Evolutionary conservation across 306 rosid genomes (phyloP).

Genomic region (Glycine latifolia): DNA sequence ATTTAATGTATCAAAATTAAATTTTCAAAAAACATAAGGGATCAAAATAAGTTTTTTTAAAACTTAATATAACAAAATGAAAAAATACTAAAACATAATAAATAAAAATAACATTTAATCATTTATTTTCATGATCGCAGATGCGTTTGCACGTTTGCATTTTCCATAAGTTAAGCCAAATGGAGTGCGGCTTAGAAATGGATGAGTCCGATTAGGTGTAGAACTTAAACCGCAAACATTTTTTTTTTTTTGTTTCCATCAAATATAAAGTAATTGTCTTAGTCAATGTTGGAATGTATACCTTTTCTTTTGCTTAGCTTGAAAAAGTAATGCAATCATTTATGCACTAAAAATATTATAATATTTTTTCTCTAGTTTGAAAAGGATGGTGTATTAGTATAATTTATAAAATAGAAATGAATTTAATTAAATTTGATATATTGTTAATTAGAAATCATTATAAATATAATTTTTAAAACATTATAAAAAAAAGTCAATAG

Average conservation of each 20-base stretch:
- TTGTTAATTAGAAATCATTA: not conserved
- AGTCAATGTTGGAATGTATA: not conserved
- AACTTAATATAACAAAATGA: too few species aligned
- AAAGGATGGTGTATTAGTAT: not conserved
- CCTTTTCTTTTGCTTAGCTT: not conserved
- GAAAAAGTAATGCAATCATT: not conserved
- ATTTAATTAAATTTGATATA: not conserved
- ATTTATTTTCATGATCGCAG: not conserved
- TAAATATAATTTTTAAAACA: not conserved
- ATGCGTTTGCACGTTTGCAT: conserved; percentile 4
- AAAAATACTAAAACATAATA: too few species aligned
- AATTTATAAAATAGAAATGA: not conserved
- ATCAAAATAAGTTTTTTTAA: too few species aligned
- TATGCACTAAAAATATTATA: not conserved
- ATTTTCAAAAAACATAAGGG: too few species aligned
- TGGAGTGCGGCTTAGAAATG: not conserved
- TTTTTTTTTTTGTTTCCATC: not conserved
- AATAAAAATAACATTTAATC: too few species aligned
- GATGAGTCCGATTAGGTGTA: not conserved
- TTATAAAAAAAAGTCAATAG: not conserved
- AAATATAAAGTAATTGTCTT: not conserved
- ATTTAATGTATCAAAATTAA: too few species aligned
- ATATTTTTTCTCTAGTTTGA: not conserved
- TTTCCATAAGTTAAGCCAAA: not conserved
- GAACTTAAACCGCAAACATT: not conserved